Evolutionary conservation across 805 yeast genomes (phyloP).

Genomic region (Spencermartinsiella europaea): DNA sequence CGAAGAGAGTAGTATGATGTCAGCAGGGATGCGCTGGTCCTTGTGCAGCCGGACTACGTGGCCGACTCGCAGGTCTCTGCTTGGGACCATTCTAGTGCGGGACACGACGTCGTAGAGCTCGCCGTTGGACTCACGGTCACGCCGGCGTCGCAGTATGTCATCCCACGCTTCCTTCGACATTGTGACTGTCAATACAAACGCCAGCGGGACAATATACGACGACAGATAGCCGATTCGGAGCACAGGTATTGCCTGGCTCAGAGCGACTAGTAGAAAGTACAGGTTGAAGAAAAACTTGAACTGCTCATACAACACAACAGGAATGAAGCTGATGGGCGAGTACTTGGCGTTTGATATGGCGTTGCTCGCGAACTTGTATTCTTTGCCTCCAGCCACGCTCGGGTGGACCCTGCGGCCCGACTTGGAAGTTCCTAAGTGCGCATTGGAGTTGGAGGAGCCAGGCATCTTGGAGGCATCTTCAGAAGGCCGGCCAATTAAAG

Average conservation of each 20-base stretch:
- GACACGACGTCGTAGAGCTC: constrained; percentile 69
- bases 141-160: constrained; percentile 81
- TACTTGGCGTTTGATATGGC: constrained; percentile 93
- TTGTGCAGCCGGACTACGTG: constrained; percentile 75
- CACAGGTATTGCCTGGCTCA: constrained; percentile 87
- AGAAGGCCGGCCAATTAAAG: background rate
- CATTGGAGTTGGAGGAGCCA: background rate
- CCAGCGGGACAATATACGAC: constrained; percentile 89
- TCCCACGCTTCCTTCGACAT: constrained; percentile 95
- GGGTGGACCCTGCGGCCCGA: background rate
- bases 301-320: constrained; percentile 87
- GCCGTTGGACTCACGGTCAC: constrained; percentile 84
- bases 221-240: constrained; percentile 89
- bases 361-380: constrained; percentile 48
- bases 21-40: constrained; percentile 90
- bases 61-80: constrained; percentile 74
- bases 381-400: background rate
- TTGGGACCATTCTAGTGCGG: constrained; percentile 29
- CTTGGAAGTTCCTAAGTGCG: background rate
- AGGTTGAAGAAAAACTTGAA: constrained; percentile 94
- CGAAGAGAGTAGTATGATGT: constrained; percentile 76
- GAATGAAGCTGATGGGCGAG: constrained; percentile 80
- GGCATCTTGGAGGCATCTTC: background rate
- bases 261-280: constrained; percentile 86
- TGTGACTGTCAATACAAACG: constrained; percentile 85